phyloP scores from a whole-genome alignment of 805 yeast species.

The Kodamaea neixiangensis region DNA sequence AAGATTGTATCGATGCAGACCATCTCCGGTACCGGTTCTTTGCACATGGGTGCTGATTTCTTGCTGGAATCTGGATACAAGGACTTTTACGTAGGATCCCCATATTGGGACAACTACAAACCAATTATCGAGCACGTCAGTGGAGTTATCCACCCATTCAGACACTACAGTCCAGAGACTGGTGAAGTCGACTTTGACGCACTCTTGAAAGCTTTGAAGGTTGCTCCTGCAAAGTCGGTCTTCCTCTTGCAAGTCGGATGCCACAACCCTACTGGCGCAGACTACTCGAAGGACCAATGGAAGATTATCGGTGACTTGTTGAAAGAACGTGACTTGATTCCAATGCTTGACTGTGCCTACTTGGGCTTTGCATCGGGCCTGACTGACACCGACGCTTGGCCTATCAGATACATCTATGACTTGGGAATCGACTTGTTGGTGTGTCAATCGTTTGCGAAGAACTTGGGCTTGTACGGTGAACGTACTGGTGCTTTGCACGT shows the following conservation, averaged over 20 bases:
- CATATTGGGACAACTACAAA: constrained; percentile 42
- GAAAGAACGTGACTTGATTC: constrained; percentile 26
- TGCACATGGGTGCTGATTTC: constrained; percentile 38
- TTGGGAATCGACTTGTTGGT: constrained; percentile 28
- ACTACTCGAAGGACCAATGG: constrained; percentile 41
- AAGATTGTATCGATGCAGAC: constrained; percentile 40
- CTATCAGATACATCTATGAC: constrained; percentile 35
- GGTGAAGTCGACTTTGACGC: constrained; percentile 32
- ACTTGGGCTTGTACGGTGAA: constrained; percentile 44
- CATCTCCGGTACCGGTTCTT: constrained; percentile 44
- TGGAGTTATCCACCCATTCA: constrained; percentile 26
- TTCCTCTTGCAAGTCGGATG: constrained; percentile 45
- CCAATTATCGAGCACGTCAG: constrained; percentile 37
- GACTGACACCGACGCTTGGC: constrained; percentile 37
- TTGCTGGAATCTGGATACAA: constrained; percentile 25
- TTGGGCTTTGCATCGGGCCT: constrained; percentile 41
- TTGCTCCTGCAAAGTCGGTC: constrained; percentile 34
- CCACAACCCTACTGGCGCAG: constrained; percentile 49
- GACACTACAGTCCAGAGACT: constrained; percentile 32
- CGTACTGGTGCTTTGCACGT: constrained; percentile 42
- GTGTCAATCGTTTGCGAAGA: constrained; percentile 43
- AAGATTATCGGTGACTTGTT: constrained; percentile 26
- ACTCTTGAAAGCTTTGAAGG: constrained; percentile 25
- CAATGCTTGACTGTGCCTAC: constrained; percentile 43
- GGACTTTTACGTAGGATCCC: constrained; percentile 37